Evolutionary conservation across 2,329 filamentous ascomycete genomes (phyloP).

Genomic region (Clonostachys rosea): DNA sequence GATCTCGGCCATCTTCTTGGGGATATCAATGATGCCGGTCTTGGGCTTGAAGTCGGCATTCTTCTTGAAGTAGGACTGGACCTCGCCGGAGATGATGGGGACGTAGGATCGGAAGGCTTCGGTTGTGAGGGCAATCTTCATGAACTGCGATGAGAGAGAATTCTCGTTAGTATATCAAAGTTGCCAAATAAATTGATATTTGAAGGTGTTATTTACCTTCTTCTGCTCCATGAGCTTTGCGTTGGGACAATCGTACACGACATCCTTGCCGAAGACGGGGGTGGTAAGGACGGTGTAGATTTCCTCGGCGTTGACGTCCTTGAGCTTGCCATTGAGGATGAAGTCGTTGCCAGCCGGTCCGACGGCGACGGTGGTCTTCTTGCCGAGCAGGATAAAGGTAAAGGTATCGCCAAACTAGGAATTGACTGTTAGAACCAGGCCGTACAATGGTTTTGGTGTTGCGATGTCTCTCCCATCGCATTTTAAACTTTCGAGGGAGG

Average conservation of each 20-base stretch:
- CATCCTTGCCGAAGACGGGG: constrained; percentile 74
- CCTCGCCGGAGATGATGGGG: constrained; percentile 71
- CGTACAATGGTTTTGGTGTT: not conserved
- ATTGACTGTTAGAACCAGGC: not conserved
- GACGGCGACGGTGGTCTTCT: constrained; percentile 82
- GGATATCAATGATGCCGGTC: constrained; percentile 66
- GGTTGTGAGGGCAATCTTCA: constrained; percentile 75
- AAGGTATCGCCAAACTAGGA: constrained; percentile 76
- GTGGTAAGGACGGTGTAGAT: constrained; percentile 76
- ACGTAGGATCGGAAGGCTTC: constrained; percentile 74
- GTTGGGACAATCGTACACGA: constrained; percentile 89
- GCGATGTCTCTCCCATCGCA: not conserved
- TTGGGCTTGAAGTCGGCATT: constrained; percentile 62
- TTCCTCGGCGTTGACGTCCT: constrained; percentile 86
- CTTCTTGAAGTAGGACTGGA: constrained; percentile 67
- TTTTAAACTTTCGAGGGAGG: not conserved
- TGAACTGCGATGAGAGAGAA: constrained; percentile 47
- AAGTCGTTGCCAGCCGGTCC: constrained; percentile 85
- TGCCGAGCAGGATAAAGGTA: constrained; percentile 83
- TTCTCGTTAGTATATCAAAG: not conserved
- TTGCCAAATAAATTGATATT: too few relatives aligned
- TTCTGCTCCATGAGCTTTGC: constrained; percentile 95
- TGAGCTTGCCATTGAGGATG: constrained; percentile 85
- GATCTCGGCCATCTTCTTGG: constrained; percentile 75
- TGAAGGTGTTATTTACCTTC: constrained; percentile 53